Percentiles rank a stretch among this genome's conserved stretches.
phyloP scores from a whole-genome alignment of 225 moss, liverwort and hornwort genomes.

The Pleurozium schreberi region DNA sequence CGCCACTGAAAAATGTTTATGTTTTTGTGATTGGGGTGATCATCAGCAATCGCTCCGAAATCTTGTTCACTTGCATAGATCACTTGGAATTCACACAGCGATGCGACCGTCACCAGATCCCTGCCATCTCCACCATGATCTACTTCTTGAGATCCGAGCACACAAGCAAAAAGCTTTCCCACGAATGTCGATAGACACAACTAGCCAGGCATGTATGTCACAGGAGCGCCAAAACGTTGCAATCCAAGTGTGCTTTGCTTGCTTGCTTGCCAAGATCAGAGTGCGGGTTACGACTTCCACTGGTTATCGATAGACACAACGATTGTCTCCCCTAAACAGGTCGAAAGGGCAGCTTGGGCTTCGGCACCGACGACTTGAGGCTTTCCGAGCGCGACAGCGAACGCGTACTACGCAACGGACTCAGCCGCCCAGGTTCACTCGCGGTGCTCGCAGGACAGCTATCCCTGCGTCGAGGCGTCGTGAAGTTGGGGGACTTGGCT shows the following conservation, averaged over 20 bases:
- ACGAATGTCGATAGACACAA: not conserved
- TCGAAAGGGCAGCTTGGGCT: slow-evolving; percentile 26
- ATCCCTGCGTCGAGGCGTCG: slow-evolving; percentile 48
- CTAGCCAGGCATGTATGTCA: too few relatives aligned
- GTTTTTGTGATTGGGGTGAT: not conserved
- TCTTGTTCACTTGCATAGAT: not conserved
- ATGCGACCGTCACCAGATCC: too few relatives aligned
- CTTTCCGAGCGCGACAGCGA: slow-evolving; percentile 18
- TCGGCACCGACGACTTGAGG: not conserved
- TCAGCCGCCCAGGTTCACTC: not conserved
- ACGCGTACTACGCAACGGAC: not conserved
- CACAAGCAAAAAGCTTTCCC: not conserved
- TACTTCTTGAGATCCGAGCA: not conserved
- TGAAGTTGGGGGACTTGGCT: slow-evolving; percentile 76
- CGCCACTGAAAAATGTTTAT: not conserved
- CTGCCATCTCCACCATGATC: not conserved
- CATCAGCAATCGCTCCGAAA: not conserved
- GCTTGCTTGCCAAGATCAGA: not conserved
- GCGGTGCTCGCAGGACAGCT: slow-evolving; percentile 14
- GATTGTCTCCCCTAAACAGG: not conserved
- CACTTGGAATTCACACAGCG: not conserved
- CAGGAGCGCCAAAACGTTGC: not conserved
- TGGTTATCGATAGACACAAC: not conserved
- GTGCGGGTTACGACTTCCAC: not conserved
- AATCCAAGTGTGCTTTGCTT: not conserved